These are phyloP conservation scores for Prototheca cutis DNA, from an alignment of 163 green algal genomes.

Conservation along the genomic window DNA sequence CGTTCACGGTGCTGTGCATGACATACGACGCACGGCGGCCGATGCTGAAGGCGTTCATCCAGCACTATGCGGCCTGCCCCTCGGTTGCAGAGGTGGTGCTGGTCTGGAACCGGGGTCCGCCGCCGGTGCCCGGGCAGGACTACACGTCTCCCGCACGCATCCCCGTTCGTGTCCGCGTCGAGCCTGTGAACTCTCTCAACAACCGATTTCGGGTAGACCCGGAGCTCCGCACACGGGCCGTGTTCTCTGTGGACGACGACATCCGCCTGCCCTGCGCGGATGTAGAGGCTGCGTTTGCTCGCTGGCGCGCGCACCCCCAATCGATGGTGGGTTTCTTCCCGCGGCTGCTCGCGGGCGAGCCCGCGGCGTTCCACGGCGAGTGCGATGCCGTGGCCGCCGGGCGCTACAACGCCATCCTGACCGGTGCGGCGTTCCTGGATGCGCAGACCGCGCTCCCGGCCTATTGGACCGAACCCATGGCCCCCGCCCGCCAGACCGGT, in stretches of 20 bases:
- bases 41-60: background rate
- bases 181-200: slow-evolving; percentile 31
- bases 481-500: background rate
- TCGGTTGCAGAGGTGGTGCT: slow-evolving; percentile 24
- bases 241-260: slow-evolving; percentile 43
- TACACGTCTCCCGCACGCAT: background rate
- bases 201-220: slow-evolving; percentile 35
- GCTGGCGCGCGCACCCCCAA: slow-evolving; percentile 18
- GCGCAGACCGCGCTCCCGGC: background rate
- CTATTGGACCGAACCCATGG: slow-evolving; percentile 13
- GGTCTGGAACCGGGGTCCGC: slow-evolving; percentile 36
- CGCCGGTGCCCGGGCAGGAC: slow-evolving; percentile 10
- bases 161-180: slow-evolving; percentile 27
- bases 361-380: slow-evolving; percentile 21
- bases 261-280: slow-evolving; percentile 30
- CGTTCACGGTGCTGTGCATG: slow-evolving; percentile 3
- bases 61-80: slow-evolving; percentile 1
- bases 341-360: slow-evolving; percentile 19
- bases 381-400: background rate
- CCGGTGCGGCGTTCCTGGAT: slow-evolving; percentile 36
- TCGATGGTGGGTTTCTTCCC: slow-evolving; percentile 43
- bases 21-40: background rate
- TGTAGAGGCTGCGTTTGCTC: slow-evolving; percentile 28
- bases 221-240: slow-evolving; percentile 5
- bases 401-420: slow-evolving; percentile 30